Percentiles rank a stretch among this genome's conserved stretches.
These are phyloP conservation scores for Gaeumannomyces sp. DNA, from an alignment of 2,329 filamentous ascomycete genomes.

Conservation along the genomic window DNA sequence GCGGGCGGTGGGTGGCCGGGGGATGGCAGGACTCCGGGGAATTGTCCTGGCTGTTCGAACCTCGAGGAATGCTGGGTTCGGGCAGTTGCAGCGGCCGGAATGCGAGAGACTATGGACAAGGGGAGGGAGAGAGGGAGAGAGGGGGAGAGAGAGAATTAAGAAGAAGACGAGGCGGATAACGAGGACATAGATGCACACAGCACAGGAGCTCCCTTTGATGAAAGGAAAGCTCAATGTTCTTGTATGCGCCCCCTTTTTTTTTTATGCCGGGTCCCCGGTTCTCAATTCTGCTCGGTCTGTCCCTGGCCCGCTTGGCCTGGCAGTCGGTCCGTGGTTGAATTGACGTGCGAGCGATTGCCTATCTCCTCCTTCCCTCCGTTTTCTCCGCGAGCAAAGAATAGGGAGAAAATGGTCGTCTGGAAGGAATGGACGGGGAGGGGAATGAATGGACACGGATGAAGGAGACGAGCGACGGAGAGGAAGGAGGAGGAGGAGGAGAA, in stretches of 20 bases:
- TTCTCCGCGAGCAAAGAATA: slow-evolving; percentile 20
- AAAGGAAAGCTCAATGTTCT: not conserved
- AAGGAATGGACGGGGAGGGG: slow-evolving; percentile 44
- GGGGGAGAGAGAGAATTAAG: slow-evolving; percentile 6
- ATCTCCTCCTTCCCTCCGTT: slow-evolving; percentile 29
- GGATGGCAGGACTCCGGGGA: not conserved
- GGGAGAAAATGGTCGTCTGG: slow-evolving; percentile 27
- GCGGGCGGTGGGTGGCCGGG: not conserved
- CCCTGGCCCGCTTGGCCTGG: slow-evolving; percentile 13
- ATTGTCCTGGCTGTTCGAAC: slow-evolving; percentile 3
- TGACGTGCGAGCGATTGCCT: slow-evolving; percentile 21
- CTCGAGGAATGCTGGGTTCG: slow-evolving; percentile 3
- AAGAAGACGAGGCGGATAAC: slow-evolving; percentile 5
- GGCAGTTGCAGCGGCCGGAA: no score
- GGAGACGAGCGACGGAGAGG: slow-evolving; percentile 24
- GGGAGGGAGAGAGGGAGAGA: slow-evolving; percentile 8
- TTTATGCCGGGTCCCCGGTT: slow-evolving; percentile 16
- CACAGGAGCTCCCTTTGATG: not conserved
- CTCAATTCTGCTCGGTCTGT: no score
- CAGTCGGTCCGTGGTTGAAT: slow-evolving; percentile 9
- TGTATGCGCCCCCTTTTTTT: slow-evolving; percentile 18
- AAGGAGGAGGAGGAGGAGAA: slow-evolving; percentile 28
- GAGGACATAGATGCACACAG: slow-evolving; percentile 4
- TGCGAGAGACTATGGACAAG: slow-evolving; percentile 9
- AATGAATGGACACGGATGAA: slow-evolving; percentile 47